Conservation (phyloP, 768 basidiomycete species). For the Naganishia randhawae region DNA sequence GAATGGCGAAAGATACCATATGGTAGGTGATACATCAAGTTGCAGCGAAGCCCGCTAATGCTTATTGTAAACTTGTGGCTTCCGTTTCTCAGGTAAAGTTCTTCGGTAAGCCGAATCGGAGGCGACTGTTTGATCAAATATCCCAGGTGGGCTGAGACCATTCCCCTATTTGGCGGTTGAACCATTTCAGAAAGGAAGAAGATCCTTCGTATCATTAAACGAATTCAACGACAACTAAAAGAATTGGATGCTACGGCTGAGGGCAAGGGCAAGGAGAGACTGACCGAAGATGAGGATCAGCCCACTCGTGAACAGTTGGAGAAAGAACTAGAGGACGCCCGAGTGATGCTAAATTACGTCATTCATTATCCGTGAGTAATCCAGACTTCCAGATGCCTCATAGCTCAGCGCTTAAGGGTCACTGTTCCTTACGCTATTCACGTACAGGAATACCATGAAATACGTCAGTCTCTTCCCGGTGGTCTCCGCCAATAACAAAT, state of each 20-base stretch:
- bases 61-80: background rate
- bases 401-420: background rate
- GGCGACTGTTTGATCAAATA: background rate
- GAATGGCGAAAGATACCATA: conserved; percentile 76
- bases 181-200: conserved; percentile 72
- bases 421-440: background rate
- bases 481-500: conserved; percentile 13
- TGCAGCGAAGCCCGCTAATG: background rate
- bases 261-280: background rate
- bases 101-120: conserved; percentile 68
- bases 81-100: conserved; percentile 64
- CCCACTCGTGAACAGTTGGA: conserved; percentile 53
- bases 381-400: background rate
- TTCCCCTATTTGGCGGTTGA: background rate
- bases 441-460: conserved; percentile 66
- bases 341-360: conserved; percentile 89
- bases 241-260: background rate
- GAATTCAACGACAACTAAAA: conserved; percentile 31
- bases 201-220: conserved; percentile 66
- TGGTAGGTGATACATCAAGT: conserved; percentile 48
- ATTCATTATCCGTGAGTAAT: conserved; percentile 58
- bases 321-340: conserved; percentile 58
- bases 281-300: conserved; percentile 34
- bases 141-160: background rate
- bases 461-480: conserved; percentile 83